These are phyloP conservation scores for Bjerkandera adusta DNA, from an alignment of 1,284 basidiomycete genomes.

Conservation along the genomic window DNA sequence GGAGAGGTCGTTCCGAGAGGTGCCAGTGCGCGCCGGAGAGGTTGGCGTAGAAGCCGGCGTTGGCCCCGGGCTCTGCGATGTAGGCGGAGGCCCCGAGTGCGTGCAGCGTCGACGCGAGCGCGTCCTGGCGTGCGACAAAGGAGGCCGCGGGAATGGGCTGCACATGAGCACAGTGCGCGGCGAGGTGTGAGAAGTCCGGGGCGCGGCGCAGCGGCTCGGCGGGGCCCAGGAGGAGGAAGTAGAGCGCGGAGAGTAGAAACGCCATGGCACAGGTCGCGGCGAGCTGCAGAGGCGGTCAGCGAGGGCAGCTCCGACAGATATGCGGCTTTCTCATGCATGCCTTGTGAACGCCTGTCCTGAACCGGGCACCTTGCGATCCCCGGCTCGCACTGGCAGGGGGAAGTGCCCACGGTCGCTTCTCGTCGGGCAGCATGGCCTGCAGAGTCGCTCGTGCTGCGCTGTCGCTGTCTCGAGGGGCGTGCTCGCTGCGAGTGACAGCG, in stretches of 20 bases:
- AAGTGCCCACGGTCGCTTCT: too few relatives aligned
- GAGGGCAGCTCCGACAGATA: background rate
- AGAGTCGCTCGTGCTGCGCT: too few relatives aligned
- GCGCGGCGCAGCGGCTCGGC: background rate
- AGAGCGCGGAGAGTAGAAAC: conserved; percentile 7
- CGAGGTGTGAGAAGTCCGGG: conserved; percentile 37
- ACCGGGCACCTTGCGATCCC: background rate
- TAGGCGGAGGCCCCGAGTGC: conserved; percentile 57
- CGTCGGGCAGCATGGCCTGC: too few relatives aligned
- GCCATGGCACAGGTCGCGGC: background rate
- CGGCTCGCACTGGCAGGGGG: too few relatives aligned
- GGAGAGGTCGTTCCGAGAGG: conserved; percentile 75
- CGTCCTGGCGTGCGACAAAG: conserved; percentile 50
- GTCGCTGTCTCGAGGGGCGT: too few relatives aligned
- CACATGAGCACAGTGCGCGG: conserved; percentile 48
- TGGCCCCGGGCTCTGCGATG: conserved; percentile 76
- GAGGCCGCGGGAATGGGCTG: conserved; percentile 47
- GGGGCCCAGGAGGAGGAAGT: conserved; percentile 9
- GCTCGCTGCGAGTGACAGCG: too few relatives aligned
- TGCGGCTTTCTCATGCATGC: background rate
- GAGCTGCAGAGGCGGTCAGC: background rate
- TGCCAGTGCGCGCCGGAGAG: conserved; percentile 62
- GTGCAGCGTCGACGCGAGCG: conserved; percentile 47
- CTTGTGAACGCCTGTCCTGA: conserved; percentile 5
- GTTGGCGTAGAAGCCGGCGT: conserved; percentile 70